Evolutionary conservation across 2,329 filamentous ascomycete genomes (phyloP), one percentile per base, ranked within the genome.

Genomic region (Ascochyta rabiei): DNA sequence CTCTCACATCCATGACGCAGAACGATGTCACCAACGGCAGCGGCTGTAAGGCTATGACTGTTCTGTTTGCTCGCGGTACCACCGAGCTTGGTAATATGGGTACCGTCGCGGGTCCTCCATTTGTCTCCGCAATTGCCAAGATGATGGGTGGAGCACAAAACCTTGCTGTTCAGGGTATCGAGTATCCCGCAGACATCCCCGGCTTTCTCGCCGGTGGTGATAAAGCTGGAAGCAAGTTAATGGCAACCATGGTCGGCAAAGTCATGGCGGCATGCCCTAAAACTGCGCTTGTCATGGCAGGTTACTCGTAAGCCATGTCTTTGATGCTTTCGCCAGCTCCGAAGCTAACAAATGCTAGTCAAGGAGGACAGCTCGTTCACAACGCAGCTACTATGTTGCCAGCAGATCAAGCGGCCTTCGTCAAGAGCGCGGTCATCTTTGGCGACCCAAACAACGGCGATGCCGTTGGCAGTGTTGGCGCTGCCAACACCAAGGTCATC

Each of bases 1-100:
- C 61, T 26, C 60, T 72, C n/a, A 61, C 47, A 15, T 64, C 59
- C 21, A 49, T 30, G 10, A 66, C 61, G 0, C 63, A 70, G 39
- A 70, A 69, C 46, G 70, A 73, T 42, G 56, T 73, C 33, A 67
- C 53, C 16, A 62, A 61, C 37, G 62, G 64, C 39, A 54, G 61
- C n/a, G 62, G 49, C 40, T 82, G 80, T 69, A 78, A 77, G 30
- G 64, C 74, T 28, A 76, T 82, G 57, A 84, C 81, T 7, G 69
- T 85, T 46, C 79, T 86, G 61, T 85, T 82, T 60, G 83, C 83
- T n/a, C 79, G 83, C 16, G 83, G 83, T 8, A 84, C 82, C 4
- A 79, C 77, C 6, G 81, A 85, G 68, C 31, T 58, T 1, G 82
- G 81, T 35, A 84, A 83, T 60, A 79, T 85, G 44, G 83, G 83